Conservation (phyloP, 1,139 yeast genomes). For the Candida smagusa region DNA sequence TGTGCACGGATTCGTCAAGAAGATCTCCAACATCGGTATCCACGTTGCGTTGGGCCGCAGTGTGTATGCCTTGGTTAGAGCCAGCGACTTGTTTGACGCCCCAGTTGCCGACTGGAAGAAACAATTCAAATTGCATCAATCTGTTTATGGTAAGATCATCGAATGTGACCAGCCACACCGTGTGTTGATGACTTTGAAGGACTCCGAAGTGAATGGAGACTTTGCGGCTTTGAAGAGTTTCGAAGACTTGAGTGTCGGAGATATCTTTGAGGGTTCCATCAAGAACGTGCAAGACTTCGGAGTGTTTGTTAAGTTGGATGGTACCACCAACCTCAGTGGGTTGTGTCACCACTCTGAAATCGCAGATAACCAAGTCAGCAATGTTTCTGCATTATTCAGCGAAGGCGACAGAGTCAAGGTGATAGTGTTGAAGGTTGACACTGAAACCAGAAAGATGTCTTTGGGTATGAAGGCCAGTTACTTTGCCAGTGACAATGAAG, state of each 20-base stretch:
- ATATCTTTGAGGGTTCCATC: conserved; percentile 74
- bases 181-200: conserved; percentile 76
- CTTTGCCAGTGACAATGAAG: conserved; percentile 48
- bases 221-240: conserved; percentile 53
- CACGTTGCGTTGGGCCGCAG: conserved; percentile 74
- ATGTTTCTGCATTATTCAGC: conserved; percentile 62
- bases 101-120: conserved; percentile 86
- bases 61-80: conserved; percentile 76
- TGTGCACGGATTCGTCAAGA: conserved; percentile 76
- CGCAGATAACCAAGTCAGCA: conserved; percentile 58
- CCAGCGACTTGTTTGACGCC: conserved; percentile 77
- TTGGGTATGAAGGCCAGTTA: conserved; percentile 94
- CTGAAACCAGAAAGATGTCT: conserved; percentile 68
- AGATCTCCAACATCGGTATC: conserved; percentile 73
- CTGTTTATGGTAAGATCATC: conserved; percentile 72
- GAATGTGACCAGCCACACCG: conserved; percentile 61
- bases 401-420: conserved; percentile 91
- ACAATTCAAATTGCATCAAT: conserved; percentile 65
- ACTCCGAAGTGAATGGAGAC: conserved; percentile 74
- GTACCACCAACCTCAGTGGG: conserved; percentile 74
- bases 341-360: conserved; percentile 85
- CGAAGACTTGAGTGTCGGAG: conserved; percentile 67
- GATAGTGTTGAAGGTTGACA: conserved; percentile 62
- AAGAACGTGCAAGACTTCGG: conserved; percentile 84
- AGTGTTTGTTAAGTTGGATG: conserved; percentile 79